Evolutionary conservation across 73 alveolate genomes (phyloP), one percentile per base, ranked within the genome.

Genomic region (Paramecium tetraurelia): DNA sequence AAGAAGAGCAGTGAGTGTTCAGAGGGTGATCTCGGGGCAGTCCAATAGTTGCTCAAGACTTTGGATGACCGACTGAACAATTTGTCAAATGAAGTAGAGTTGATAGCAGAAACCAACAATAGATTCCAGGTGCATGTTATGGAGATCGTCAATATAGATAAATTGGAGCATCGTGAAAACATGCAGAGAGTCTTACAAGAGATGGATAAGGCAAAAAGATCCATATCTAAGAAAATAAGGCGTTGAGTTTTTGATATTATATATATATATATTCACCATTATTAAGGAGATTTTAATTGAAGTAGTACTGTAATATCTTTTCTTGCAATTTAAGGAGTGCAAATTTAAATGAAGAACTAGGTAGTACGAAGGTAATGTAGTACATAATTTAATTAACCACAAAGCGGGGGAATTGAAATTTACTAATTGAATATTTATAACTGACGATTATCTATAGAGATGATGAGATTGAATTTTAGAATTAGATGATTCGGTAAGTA

Each of bases 161-260:
- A 72, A 38, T n/a, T 72, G 40, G 86, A 72, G 10, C 57, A 72
- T 72, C 57, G 86, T 29, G 86, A 72, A 21, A 33, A 72, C 14
- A 36, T 72, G 59, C 20, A 72, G 7, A 31, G 86, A 35, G 86
- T 72, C 0, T 72, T 72, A 72, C 12, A 35, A 36, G 86, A 72
- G 38, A 72, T 72, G 86, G 59, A 33, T 21, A 36, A 72, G 40
- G 86, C 86, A 36, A 72, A 72, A 36, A 72, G 63, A 18, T 36
- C 59, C 2, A 9, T 72, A 38, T 72, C 86, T 10, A 72, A 72
- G 40, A 72, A 72, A 72, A 31, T 72, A 31, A 63, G 29, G 10
- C 84, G 84, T 63, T 63, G 84, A 63, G 31, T 33, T 63, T 31
- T 27, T 22, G 31, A 22, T 53, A 50, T 50, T 22, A 59, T 22